Evolutionary conservation across 176 grass and related monocot species (phyloP).

Genomic region (Elaeis guineensis): DNA sequence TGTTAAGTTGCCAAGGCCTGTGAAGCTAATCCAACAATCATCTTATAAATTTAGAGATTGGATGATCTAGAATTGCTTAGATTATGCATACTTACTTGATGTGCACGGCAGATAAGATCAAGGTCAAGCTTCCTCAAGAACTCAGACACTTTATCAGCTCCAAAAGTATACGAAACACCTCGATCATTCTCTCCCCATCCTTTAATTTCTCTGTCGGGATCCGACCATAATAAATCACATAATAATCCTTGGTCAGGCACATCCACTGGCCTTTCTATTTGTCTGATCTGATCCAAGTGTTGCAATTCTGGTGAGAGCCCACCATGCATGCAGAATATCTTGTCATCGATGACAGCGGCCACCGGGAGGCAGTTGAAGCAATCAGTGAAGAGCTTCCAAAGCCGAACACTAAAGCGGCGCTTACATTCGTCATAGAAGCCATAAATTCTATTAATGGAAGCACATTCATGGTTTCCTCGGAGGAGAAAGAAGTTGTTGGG

Average conservation of each 20-base stretch:
- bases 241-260: not conserved
- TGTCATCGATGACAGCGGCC: not conserved
- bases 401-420: not conserved
- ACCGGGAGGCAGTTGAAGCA: constrained; percentile 12
- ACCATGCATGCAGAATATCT: constrained; percentile 11
- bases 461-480: not conserved
- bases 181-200: not conserved
- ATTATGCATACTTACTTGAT: not conserved
- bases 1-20: too few relatives aligned
- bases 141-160: not conserved
- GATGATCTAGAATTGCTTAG: too few relatives aligned
- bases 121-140: not conserved
- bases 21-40: too few relatives aligned
- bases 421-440: constrained; percentile 5
- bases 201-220: not conserved
- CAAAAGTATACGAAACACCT: not conserved
- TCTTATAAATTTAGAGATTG: too few relatives aligned
- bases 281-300: not conserved
- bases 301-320: constrained; percentile 1
- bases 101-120: not conserved
- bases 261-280: not conserved
- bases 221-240: not conserved
- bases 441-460: not conserved
- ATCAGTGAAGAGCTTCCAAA: constrained; percentile 7
- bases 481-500: constrained; percentile 5